phyloP scores from a whole-genome alignment of 495 filamentous ascomycete genomes.

The Xylaria bambusicola region DNA sequence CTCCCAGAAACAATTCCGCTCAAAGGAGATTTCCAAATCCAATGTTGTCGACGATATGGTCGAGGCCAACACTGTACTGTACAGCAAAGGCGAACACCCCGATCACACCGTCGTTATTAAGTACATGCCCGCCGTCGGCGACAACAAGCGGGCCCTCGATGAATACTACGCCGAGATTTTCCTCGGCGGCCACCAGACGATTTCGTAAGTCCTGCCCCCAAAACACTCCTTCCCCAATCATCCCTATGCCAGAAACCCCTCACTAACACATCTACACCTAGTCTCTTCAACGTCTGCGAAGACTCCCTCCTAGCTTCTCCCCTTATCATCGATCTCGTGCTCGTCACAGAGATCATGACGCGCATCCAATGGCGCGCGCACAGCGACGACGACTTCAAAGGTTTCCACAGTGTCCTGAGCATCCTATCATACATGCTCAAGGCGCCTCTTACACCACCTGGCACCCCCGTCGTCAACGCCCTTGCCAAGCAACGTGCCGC shows the following conservation, averaged over 20 bases:
- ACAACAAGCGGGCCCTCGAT: constrained; percentile 98
- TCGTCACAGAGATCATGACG: constrained; percentile 96
- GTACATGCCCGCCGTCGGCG: constrained; percentile 98
- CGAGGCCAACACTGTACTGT: constrained; percentile 87
- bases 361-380: constrained; percentile 86
- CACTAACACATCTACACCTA: constrained; percentile 32
- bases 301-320: constrained; percentile 97
- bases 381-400: constrained; percentile 71
- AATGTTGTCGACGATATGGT: constrained; percentile 99
- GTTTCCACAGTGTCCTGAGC: constrained; percentile 97
- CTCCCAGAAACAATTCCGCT: constrained; percentile 97
- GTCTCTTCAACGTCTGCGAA: constrained; percentile 97
- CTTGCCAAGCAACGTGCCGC: constrained; percentile 95
- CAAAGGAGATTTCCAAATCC: constrained; percentile 98
- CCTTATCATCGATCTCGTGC: constrained; percentile 92
- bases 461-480: constrained; percentile 94
- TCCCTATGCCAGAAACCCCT: neutral
- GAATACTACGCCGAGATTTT: constrained; percentile 99
- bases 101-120: constrained; percentile 93
- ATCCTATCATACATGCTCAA: constrained; percentile 99
- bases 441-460: constrained; percentile 92
- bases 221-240: neutral
- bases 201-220: constrained; percentile 56
- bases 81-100: constrained; percentile 83
- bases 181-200: constrained; percentile 97